phyloP scores from a whole-genome alignment of 305 asterid species.

The Fraxinus floribunda region DNA sequence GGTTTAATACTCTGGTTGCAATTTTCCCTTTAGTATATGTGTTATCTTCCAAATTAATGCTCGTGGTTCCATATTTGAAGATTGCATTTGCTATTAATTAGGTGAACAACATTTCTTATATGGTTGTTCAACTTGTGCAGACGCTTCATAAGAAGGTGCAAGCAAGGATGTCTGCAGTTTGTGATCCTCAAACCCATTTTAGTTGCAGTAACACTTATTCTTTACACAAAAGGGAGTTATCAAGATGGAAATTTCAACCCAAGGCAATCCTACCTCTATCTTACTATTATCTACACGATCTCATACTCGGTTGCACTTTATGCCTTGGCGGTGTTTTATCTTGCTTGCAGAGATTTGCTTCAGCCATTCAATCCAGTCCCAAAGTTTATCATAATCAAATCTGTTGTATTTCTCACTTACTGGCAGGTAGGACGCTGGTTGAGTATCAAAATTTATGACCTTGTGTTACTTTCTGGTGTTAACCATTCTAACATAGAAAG shows the following conservation, averaged over 20 bases:
- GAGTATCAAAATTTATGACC: constrained; percentile 1
- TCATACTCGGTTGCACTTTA: constrained; percentile 94
- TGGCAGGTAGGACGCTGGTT: constrained; percentile 73
- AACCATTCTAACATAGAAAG: neutral
- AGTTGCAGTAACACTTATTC: constrained; percentile 71
- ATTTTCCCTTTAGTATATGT: neutral
- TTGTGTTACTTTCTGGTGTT: constrained; percentile 15
- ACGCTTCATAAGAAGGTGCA: constrained; percentile 95
- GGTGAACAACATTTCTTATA: constrained; percentile 17
- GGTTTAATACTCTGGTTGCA: neutral
- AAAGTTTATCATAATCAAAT: constrained; percentile 86
- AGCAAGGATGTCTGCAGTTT: constrained; percentile 96
- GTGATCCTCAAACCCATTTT: constrained; percentile 93
- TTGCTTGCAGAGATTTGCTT: constrained; percentile 95
- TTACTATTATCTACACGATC: constrained; percentile 89
- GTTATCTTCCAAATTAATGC: neutral
- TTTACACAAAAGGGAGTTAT: constrained; percentile 85
- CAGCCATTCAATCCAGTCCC: constrained; percentile 98
- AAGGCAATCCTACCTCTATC: constrained; percentile 82
- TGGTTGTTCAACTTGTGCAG: constrained; percentile 48
- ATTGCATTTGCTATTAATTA: constrained; percentile 18
- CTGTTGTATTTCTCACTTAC: constrained; percentile 89
- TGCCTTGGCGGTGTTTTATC: constrained; percentile 86
- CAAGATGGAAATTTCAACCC: constrained; percentile 92
- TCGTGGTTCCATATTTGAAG: constrained; percentile 6